Conservation (phyloP, 192 early-diverging fungal species). For the Linnemannia elongata region DNA sequence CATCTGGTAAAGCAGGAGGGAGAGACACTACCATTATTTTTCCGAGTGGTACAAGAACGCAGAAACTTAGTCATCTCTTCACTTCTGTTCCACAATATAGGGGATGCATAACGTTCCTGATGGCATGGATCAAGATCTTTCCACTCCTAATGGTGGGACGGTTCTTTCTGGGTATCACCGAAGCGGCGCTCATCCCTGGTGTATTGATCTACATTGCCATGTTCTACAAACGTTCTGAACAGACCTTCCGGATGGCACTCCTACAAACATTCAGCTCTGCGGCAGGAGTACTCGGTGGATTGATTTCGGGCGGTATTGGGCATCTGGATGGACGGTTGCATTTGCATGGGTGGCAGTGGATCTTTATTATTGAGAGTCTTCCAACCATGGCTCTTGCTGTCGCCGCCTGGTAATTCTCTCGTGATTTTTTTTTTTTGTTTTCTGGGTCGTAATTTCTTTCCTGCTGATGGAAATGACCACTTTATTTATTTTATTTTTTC, state of each 20-base stretch:
- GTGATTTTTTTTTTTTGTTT: too few relatives aligned
- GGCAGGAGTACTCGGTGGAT: slow-evolving; percentile 69
- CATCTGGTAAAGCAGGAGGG: slow-evolving; percentile 17
- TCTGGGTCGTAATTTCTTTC: background rate
- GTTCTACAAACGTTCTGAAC: slow-evolving; percentile 70
- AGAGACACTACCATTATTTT: too few relatives aligned
- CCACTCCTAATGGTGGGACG: slow-evolving; percentile 7
- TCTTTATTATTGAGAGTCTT: slow-evolving; percentile 43
- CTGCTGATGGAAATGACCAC: background rate
- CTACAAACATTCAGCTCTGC: slow-evolving; percentile 62
- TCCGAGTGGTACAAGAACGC: too few relatives aligned
- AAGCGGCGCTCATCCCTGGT: slow-evolving; percentile 71
- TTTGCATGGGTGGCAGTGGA: slow-evolving; percentile 68
- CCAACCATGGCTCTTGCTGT: slow-evolving; percentile 17
- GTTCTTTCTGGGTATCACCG: slow-evolving; percentile 30
- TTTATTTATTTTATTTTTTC: background rate
- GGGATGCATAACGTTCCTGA: slow-evolving; percentile 31
- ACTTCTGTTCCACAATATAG: background rate
- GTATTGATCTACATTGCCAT: slow-evolving; percentile 65
- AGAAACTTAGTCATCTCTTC: too few relatives aligned
- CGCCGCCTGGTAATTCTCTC: slow-evolving; percentile 10
- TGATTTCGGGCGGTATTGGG: slow-evolving; percentile 70
- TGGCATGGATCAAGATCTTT: slow-evolving; percentile 32
- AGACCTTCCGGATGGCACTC: slow-evolving; percentile 65
- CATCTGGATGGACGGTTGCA: slow-evolving; percentile 62